These are phyloP conservation scores for Trifolium repens DNA, from an alignment of 306 rosid genomes.

Conservation along the genomic window DNA sequence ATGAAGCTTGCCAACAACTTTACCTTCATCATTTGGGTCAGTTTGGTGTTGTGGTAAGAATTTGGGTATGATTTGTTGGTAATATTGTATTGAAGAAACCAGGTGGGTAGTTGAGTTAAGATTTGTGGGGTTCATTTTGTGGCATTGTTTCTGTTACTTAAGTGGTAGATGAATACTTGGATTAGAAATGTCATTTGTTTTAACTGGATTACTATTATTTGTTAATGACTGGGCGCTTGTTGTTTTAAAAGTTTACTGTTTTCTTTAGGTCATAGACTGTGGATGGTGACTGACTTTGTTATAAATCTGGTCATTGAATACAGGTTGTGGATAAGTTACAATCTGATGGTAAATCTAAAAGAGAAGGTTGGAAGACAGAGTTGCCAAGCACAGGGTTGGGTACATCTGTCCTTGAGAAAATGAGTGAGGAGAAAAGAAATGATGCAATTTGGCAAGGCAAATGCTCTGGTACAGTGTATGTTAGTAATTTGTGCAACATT, in stretches of 20 bases:
- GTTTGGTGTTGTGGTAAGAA: background rate
- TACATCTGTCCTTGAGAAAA: slow-evolving; percentile 59
- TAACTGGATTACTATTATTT: slow-evolving; percentile 9
- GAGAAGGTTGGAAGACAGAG: slow-evolving; percentile 76
- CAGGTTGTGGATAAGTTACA: slow-evolving; percentile 89
- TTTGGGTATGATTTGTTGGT: background rate
- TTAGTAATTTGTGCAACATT: slow-evolving; percentile 41
- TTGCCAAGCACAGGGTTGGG: slow-evolving; percentile 76
- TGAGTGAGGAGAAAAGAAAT: slow-evolving; percentile 76
- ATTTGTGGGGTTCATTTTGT: slow-evolving; percentile 1
- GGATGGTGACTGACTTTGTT: slow-evolving; percentile 31
- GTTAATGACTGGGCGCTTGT: slow-evolving; percentile 3
- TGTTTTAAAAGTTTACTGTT: slow-evolving; percentile 15
- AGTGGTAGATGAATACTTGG: background rate
- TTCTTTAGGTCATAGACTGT: slow-evolving; percentile 17
- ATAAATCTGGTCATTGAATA: slow-evolving; percentile 42
- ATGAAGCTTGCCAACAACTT: background rate
- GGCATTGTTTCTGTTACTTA: background rate
- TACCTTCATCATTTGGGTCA: background rate
- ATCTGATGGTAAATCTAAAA: slow-evolving; percentile 72
- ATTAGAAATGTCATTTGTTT: background rate
- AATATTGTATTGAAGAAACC: background rate
- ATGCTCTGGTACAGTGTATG: slow-evolving; percentile 99
- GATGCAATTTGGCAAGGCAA: slow-evolving; percentile 92
- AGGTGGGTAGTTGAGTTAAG: background rate